Base-by-base conservation (phyloP, 1,284 basidiomycete species). In the Blastosporella zonata region DNA sequence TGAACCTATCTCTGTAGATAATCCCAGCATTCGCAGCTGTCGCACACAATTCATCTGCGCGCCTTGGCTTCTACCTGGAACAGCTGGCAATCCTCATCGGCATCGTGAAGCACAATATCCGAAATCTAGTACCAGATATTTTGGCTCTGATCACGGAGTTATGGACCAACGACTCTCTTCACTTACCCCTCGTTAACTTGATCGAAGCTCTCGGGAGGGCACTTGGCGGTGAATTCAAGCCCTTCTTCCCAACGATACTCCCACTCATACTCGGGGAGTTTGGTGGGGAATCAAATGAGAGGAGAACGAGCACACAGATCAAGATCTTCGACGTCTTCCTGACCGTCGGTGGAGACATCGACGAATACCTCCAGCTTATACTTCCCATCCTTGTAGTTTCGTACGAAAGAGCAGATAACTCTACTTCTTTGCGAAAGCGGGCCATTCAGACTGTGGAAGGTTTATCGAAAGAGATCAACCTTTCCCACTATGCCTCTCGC, bases 51-150 rank as follows among this genome's bases (percentile, higher is more conserved):
- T 90, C 91, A 29, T 78, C 86, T 0, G 87, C 93, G 28, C 78
- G 87, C 8, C 71, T 91, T 27, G 94, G 96, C 47, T 95, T 95
- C 64, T 95, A 98, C 72, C 78, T 98, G 50, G 93, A 97, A 64
- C 94, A 99, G 67, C 82, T 99, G 17, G 91, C 94, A 10, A 95
- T 97, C 59, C 81, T 99, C 38, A 90, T 98, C 51, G 85, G 88
- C 21, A 97, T 99, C 66, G 94, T 99, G 75, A 97, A 95, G 70
- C 93, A 97, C 67, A 97, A 99, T 65, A 88, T 98, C 49, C 87
- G 96, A 49, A 96, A 93, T 61, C 93, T 93, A 66, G 85, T 92
- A 50, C 79, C 82, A 1, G 86, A 90, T 7, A 79, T 97, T 29
- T 91, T 97, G 66, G 75, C 71, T 29, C 78, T 97, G 20, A 83